phyloP scores from a whole-genome alignment of 139 green algal genomes.

The Tetradesmus obliquus region DNA sequence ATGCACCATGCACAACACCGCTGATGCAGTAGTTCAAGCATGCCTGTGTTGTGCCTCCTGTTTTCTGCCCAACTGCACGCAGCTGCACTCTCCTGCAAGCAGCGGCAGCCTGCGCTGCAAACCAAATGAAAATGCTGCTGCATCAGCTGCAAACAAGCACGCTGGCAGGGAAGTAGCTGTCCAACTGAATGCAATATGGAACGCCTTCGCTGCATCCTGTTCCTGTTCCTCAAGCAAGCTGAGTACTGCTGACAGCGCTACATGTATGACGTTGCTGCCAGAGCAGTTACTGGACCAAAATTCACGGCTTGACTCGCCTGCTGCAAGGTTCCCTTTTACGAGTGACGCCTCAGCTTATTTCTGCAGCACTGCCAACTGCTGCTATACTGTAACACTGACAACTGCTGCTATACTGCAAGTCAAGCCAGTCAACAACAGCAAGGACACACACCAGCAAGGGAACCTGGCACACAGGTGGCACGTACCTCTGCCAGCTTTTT shows the following conservation, averaged over 20 bases:
- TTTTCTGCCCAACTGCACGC: background rate
- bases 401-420: background rate
- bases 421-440: background rate
- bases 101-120: background rate
- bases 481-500: conserved; percentile 72
- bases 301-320: background rate
- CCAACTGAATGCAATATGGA: background rate
- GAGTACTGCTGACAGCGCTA: background rate
- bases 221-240: background rate
- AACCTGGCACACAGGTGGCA: background rate
- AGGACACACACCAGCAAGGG: no score
- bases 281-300: background rate
- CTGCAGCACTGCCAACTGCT: no score
- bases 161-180: no score
- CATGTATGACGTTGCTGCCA: background rate
- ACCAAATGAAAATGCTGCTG: no score
- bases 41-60: background rate
- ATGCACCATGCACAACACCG: background rate
- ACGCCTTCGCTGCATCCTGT: background rate
- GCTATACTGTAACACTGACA: background rate
- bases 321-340: background rate
- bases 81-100: background rate
- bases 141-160: no score
- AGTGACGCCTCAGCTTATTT: no score
- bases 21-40: background rate